These are phyloP conservation scores for Yarrowia hollandica DNA, from an alignment of 805 yeast genomes.

Conservation along the genomic window DNA sequence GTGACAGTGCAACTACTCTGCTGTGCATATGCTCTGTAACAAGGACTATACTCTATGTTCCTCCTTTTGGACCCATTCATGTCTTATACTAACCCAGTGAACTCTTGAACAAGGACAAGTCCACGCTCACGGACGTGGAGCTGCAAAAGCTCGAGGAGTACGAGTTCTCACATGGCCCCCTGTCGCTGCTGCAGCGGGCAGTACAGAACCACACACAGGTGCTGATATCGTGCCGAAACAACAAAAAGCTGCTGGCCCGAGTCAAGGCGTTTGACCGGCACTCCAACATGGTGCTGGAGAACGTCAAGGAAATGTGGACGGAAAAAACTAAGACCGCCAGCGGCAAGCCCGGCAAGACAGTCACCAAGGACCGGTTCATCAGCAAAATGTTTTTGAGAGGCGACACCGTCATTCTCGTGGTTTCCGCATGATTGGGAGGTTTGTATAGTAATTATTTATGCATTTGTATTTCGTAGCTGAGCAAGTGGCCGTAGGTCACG, in stretches of 20 bases:
- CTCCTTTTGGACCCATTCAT: neutral
- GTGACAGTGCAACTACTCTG: too few relatives aligned
- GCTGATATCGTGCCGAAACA: conserved; percentile 85
- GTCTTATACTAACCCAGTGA: conserved; percentile 42
- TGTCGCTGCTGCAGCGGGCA: conserved; percentile 82
- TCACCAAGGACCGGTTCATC: conserved; percentile 73
- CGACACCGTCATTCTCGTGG: conserved; percentile 85
- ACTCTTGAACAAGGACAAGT: conserved; percentile 67
- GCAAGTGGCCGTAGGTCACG: too few relatives aligned
- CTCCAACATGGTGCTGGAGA: conserved; percentile 87
- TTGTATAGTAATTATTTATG: conserved; percentile 28
- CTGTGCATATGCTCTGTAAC: too few relatives aligned
- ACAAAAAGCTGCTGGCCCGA: conserved; percentile 85
- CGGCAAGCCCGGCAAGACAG: conserved; percentile 69
- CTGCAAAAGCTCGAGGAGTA: conserved; percentile 81
- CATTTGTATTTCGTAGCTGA: too few relatives aligned
- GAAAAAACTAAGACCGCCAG: conserved; percentile 60
- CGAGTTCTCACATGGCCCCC: conserved; percentile 88
- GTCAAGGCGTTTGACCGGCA: conserved; percentile 96
- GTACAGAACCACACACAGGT: conserved; percentile 73
- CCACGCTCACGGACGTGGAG: conserved; percentile 79
- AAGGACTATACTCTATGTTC: too few relatives aligned
- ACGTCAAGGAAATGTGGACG: conserved; percentile 84
- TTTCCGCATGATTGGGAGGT: conserved; percentile 38
- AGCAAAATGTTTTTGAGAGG: conserved; percentile 92